Percentiles rank a stretch among this genome's conserved stretches.
phyloP scores from a whole-genome alignment of 495 filamentous ascomycete species.

The Lophiotrema nucula region DNA sequence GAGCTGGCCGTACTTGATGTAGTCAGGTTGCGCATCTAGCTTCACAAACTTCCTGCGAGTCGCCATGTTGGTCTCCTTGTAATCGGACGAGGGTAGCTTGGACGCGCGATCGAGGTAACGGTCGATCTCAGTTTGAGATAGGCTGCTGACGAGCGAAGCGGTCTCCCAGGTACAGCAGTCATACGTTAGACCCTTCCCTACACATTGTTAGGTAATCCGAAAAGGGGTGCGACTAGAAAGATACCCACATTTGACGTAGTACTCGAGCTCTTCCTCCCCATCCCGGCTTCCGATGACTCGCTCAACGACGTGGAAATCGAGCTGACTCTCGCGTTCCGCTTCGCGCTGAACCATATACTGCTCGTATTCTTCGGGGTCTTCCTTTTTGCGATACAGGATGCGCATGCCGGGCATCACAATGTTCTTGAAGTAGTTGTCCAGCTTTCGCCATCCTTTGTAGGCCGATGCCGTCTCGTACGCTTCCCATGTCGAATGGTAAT shows the following conservation, averaged over 20 bases:
- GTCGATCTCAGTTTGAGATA: slow-evolving; percentile 84
- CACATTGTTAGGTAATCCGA: slow-evolving; percentile 29
- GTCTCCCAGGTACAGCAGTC: slow-evolving; percentile 92
- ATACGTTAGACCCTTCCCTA: slow-evolving; percentile 77
- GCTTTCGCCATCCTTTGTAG: slow-evolving; percentile 72
- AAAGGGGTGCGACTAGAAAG: slow-evolving; percentile 1
- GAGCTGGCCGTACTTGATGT: slow-evolving; percentile 80
- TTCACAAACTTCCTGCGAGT: slow-evolving; percentile 69
- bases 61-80: slow-evolving; percentile 66
- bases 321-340: slow-evolving; percentile 74
- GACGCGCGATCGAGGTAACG: slow-evolving; percentile 79
- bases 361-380: slow-evolving; percentile 82
- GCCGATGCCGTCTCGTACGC: slow-evolving; percentile 65
- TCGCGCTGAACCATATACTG: slow-evolving; percentile 88
- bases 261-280: slow-evolving; percentile 73
- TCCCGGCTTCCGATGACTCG: slow-evolving; percentile 80
- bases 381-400: slow-evolving; percentile 26
- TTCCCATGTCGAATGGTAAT: slow-evolving; percentile 96
- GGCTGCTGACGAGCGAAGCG: slow-evolving; percentile 67
- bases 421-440: slow-evolving; percentile 94
- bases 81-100: slow-evolving; percentile 72
- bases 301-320: slow-evolving; percentile 86
- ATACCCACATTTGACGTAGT: slow-evolving; percentile 82
- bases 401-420: slow-evolving; percentile 36
- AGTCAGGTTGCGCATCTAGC: slow-evolving; percentile 75